Percentiles rank a stretch among this genome's conserved stretches.
These are phyloP conservation scores for Wickerhamiella australiensis DNA, from an alignment of 805 yeast genomes.

Conservation along the genomic window DNA sequence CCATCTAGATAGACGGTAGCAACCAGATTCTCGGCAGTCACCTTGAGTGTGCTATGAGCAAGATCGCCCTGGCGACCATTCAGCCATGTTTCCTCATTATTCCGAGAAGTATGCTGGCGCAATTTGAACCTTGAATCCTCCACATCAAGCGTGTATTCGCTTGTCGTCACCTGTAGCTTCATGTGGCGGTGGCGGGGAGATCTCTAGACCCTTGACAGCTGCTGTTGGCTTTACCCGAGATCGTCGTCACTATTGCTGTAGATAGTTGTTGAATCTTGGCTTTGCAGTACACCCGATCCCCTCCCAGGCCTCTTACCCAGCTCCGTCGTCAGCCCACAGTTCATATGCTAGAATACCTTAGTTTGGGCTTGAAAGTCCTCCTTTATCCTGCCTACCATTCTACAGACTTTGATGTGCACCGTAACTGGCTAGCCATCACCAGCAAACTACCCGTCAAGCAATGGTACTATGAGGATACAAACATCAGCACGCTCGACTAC, in stretches of 20 bases:
- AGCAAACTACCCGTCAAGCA: conserved; percentile 53
- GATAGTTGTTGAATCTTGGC: no score
- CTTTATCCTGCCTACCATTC: conserved; percentile 76
- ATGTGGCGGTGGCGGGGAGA: conserved; percentile 1
- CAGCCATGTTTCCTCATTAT: conserved; percentile 17
- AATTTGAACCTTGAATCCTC: conserved; percentile 10
- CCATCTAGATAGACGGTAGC: conserved; percentile 17
- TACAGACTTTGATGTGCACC: conserved; percentile 93
- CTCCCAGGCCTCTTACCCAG: no score
- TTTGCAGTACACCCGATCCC: no score
- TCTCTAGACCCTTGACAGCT: no score
- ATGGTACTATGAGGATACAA: conserved; percentile 76
- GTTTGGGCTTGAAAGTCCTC: conserved; percentile 30
- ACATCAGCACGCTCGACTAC: conserved; percentile 91
- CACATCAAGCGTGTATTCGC: conserved; percentile 6
- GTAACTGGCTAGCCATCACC: conserved; percentile 95
- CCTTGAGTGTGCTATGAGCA: conserved; percentile 13
- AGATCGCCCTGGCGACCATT: conserved; percentile 23
- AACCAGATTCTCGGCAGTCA: conserved; percentile 9
- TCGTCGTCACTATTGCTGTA: no score
- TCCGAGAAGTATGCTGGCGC: conserved; percentile 7
- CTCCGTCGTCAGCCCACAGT: no score
- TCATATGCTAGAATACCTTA: conserved; percentile 5
- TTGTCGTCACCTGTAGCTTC: not conserved
- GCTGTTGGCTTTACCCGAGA: no score